Evolutionary conservation across 1,139 yeast genomes (phyloP).

Genomic region (Arxiozyma bovina): DNA sequence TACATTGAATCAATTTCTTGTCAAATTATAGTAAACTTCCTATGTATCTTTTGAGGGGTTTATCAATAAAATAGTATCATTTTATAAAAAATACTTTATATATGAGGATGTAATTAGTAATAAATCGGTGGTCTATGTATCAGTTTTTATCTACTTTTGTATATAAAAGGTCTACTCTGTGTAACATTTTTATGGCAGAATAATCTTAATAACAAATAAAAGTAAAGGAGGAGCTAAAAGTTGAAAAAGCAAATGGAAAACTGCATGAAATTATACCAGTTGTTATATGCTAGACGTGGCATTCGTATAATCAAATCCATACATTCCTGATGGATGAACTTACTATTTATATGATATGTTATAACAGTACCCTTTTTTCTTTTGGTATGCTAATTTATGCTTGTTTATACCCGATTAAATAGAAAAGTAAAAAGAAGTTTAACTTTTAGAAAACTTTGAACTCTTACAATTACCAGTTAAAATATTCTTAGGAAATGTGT

Average conservation of each 20-base stretch:
- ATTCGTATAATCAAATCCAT: not conserved
- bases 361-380: too few relatives aligned
- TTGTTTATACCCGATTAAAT: not conserved
- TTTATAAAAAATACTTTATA: too few relatives aligned
- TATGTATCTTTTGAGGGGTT: too few relatives aligned
- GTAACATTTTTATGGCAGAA: too few relatives aligned
- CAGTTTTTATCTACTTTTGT: too few relatives aligned
- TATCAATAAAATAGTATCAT: too few relatives aligned
- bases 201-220: too few relatives aligned
- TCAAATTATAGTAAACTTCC: not conserved
- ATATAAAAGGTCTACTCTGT: too few relatives aligned
- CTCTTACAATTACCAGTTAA: constrained; percentile 39
- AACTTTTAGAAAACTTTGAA: constrained; percentile 15
- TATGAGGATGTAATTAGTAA: not conserved
- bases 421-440: not conserved
- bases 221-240: not conserved
- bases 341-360: too few relatives aligned
- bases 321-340: not conserved
- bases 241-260: too few relatives aligned
- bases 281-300: not conserved
- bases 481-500: constrained; percentile 48
- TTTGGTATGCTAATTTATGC: not conserved
- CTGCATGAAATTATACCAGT: not conserved
- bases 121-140: not conserved
- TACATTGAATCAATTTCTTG: not conserved